Base-by-base conservation (phyloP, 768 basidiomycete species). In the Amanita inopinata region DNA sequence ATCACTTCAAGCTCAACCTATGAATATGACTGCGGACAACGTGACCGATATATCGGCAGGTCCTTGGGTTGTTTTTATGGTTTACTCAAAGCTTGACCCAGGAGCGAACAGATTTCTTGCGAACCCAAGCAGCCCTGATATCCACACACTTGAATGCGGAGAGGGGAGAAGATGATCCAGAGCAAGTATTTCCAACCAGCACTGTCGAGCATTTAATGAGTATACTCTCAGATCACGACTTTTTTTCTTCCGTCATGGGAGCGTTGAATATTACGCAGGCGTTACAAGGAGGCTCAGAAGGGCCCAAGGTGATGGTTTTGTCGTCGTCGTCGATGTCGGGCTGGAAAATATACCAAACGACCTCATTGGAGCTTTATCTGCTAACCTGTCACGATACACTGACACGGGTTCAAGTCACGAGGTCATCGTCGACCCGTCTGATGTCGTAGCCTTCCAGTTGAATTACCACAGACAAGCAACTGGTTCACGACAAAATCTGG, bases 361-460 rank as follows among this genome's bases (percentile, higher is more conserved):
- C 47, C 73, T 84, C 38, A 61, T 84, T 17, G 69, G 74, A 6
- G 71, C 74, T 34, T 65, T 78, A n/a, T 57, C 71, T 5, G 52
- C 62, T 8, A 65, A 60, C 24, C 53, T 78, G 15, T 63, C 62
- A 3, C 50, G 38, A 9, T 61, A 61, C 49, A 45, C 56, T 11
- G 56, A 61, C 4, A 50, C 53, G 7, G 47, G 52, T 33, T 59
- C 70, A 42, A 45, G 44, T 1, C 77, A 76, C 52, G 72, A 76
- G 19, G 71, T 80, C 20, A 84, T 85, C 45, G 63, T 74, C 12
- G 65, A 70, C 30, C 69, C 80, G 2, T 80, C 83, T 5, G 74
- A 80, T 23, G 64, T 84, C 23, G 66, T 86, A 30, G 66, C 71
- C 0, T 85, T 85, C 54, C 66, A 76, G 22, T 54, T 72, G 22